Evolutionary conservation across 106 monocot species (phyloP).

Genomic region (Dendrobium officinale): DNA sequence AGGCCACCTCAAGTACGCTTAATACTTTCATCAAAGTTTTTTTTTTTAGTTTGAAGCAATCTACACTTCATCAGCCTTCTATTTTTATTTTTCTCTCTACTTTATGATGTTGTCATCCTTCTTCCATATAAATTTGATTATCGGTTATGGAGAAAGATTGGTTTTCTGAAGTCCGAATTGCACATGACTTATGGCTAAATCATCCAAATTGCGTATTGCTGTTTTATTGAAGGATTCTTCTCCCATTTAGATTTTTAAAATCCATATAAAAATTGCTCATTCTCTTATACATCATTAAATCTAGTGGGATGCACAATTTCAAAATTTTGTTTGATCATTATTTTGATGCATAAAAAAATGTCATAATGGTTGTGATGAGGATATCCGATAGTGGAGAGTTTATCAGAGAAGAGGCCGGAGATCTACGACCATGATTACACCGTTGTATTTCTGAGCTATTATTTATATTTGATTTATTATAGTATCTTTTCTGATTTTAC

Average conservation of each 20-base stretch:
- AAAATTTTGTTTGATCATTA: background rate
- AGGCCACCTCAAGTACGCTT: slow-evolving; percentile 79
- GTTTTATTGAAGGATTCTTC: background rate
- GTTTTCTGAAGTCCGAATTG: background rate
- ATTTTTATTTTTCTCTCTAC: background rate
- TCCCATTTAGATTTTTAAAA: no score
- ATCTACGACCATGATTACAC: no score
- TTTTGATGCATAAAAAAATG: background rate
- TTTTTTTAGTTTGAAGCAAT: background rate
- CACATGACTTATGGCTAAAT: background rate
- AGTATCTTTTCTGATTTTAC: no score
- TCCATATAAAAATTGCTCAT: background rate
- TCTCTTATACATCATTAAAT: background rate
- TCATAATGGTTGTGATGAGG: background rate
- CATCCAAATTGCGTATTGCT: background rate
- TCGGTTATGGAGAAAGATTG: background rate
- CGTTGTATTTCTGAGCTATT: no score
- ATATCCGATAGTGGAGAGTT: no score
- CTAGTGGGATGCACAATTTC: no score
- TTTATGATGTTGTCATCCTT: background rate
- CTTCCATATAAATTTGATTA: background rate
- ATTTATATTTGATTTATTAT: no score
- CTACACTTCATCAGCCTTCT: background rate
- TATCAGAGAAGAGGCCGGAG: no score
- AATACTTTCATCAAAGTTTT: background rate